Evolutionary conservation across 257 asterid species (phyloP).

Genomic region (Prunella vulgaris): DNA sequence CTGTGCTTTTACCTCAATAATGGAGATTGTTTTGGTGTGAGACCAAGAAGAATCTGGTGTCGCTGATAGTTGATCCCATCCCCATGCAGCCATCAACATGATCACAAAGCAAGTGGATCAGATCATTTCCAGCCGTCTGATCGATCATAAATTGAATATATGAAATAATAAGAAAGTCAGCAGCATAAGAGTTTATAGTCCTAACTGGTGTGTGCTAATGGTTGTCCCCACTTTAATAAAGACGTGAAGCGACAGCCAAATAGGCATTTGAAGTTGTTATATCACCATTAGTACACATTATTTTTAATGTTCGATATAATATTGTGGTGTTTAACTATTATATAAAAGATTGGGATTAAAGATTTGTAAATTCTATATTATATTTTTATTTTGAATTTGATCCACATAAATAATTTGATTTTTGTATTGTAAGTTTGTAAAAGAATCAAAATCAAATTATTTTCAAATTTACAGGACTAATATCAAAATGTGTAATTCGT

Average conservation of each 20-base stretch:
- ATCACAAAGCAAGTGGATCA: neutral
- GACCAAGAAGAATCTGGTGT: neutral
- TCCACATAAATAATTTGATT: no score
- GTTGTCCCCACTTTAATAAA: neutral
- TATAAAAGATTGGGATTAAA: no score
- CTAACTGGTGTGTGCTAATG: neutral
- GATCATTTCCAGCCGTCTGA: neutral
- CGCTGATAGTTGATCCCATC: neutral
- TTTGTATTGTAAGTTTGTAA: no score
- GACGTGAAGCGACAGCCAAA: neutral
- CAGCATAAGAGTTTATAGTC: neutral
- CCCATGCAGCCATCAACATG: neutral
- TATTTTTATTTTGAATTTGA: no score
- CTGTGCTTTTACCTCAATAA: neutral
- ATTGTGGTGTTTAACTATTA: no score
- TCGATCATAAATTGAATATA: neutral
- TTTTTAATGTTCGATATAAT: no score
- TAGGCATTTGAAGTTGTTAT: neutral
- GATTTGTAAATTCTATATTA: no score
- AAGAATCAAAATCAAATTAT: no score
- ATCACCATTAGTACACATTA: no score
- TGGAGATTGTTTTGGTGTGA: neutral
- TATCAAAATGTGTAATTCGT: no score
- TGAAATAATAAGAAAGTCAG: neutral
- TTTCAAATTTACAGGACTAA: no score